Conservation (phyloP, 169 alveolate species). For the Cyclospora cayetanensis region DNA sequence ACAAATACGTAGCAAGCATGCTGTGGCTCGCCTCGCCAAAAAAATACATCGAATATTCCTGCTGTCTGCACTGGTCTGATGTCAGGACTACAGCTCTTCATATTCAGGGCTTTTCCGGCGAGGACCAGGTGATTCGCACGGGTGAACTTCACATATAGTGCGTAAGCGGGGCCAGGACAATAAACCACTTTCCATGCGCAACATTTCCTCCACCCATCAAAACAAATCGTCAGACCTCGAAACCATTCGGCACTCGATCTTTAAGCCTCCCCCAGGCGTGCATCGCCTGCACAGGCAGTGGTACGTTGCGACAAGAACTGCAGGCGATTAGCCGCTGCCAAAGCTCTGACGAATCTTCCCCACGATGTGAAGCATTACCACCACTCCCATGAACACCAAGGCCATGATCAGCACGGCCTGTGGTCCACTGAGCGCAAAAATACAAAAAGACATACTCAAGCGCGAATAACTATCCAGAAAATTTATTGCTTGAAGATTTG, state of each 20-base stretch:
- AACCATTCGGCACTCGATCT: too few relatives aligned
- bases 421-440: slow-evolving; percentile 54
- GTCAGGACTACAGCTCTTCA: too few relatives aligned
- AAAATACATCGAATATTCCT: too few relatives aligned
- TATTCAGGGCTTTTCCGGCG: too few relatives aligned
- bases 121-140: too few relatives aligned
- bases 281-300: not conserved
- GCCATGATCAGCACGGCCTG: slow-evolving; percentile 67
- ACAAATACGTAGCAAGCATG: too few relatives aligned
- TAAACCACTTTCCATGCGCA: not conserved
- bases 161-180: not conserved
- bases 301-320: not conserved
- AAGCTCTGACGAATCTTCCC: slow-evolving; percentile 64
- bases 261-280: too few relatives aligned
- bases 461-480: not conserved
- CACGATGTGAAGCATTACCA: slow-evolving; percentile 70
- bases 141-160: not conserved
- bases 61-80: too few relatives aligned
- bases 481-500: too few relatives aligned
- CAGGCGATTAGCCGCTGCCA: not conserved
- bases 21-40: too few relatives aligned
- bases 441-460: not conserved
- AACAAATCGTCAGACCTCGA: not conserved
- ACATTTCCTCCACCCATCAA: not conserved
- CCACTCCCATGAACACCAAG: slow-evolving; percentile 64